A percentile compares a stretch with the other conserved stretches of the same genome.
Conservation (phyloP, 164 flowering plant species). For the Vitis amurensis region DNA sequence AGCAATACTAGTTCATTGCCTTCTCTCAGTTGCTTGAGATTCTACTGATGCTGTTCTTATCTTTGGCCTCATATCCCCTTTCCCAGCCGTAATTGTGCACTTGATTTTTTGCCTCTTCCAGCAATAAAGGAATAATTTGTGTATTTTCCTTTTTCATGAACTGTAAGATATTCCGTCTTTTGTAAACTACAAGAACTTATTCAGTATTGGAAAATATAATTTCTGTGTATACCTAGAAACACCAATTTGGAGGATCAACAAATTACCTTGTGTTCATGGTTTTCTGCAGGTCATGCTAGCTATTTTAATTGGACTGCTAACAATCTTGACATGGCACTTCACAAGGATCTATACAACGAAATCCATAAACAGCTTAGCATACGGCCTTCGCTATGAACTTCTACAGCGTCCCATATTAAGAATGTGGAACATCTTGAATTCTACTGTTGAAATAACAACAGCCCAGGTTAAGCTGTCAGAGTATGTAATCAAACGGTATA, state of each 20-base stretch:
- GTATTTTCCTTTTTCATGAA: no score
- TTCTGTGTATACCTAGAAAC: background rate
- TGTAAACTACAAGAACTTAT: no score
- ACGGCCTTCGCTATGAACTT: slow-evolving; percentile 82
- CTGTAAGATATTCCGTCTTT: no score
- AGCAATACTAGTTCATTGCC: background rate
- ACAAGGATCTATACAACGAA: slow-evolving; percentile 74
- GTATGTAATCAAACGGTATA: slow-evolving; percentile 64
- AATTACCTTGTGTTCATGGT: slow-evolving; percentile 3
- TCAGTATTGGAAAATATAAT: background rate
- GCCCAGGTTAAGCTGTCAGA: slow-evolving; percentile 95
- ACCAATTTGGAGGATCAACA: background rate
- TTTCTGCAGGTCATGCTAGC: slow-evolving; percentile 90
- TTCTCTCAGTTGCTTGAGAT: background rate
- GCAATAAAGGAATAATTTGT: no score
- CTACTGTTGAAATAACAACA: slow-evolving; percentile 81
- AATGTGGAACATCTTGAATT: slow-evolving; percentile 94
- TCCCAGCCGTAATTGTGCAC: no score
- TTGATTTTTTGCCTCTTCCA: no score
- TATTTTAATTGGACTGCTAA: slow-evolving; percentile 85
- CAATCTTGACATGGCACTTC: slow-evolving; percentile 94
- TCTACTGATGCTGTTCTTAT: no score
- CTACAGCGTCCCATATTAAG: slow-evolving; percentile 88
- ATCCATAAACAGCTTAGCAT: slow-evolving; percentile 84
- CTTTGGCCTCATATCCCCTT: no score